Percentiles rank a stretch among this genome's conserved stretches.
Evolutionary conservation across 768 basidiomycete species (phyloP).

Genomic region (Cubamyces lactineus): DNA sequence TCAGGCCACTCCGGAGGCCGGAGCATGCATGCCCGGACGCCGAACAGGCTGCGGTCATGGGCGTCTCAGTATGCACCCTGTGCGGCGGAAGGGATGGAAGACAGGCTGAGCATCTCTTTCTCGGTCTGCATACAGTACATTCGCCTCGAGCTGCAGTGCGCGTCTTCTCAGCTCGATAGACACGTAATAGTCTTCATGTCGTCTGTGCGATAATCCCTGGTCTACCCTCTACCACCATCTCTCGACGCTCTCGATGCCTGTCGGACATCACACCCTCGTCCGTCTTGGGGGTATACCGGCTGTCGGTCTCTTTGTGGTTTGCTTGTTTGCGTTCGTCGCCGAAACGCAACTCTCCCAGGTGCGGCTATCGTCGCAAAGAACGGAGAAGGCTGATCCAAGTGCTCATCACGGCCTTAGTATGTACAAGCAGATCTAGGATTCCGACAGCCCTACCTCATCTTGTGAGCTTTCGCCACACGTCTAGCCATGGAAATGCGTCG

Average conservation of each 20-base stretch:
- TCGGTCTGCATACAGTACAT: not conserved
- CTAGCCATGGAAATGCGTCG: not conserved
- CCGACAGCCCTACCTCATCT: conserved; percentile 86
- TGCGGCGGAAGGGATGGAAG: too few species aligned
- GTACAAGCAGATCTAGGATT: conserved; percentile 78
- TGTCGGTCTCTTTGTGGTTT: conserved; percentile 56
- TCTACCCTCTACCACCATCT: not conserved
- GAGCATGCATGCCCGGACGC: not conserved
- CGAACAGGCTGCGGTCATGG: not conserved
- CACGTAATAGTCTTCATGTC: conserved; percentile 9
- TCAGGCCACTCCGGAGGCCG: too few species aligned
- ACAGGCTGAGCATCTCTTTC: not conserved
- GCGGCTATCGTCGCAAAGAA: conserved; percentile 21
- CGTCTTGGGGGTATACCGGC: conserved; percentile 52
- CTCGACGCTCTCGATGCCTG: conserved; percentile 12
- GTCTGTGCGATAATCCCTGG: conserved; percentile 1
- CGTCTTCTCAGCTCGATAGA: conserved; percentile 5
- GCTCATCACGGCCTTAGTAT: conserved; percentile 49
- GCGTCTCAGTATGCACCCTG: too few species aligned
- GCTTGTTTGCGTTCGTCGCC: conserved; percentile 71
- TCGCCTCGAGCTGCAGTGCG: not conserved
- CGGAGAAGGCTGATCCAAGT: too few species aligned
- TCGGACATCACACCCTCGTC: conserved; percentile 18
- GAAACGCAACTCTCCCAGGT: conserved; percentile 84
- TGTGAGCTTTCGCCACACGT: conserved; percentile 50